Percentiles rank a stretch among this genome's conserved stretches.
Conservation (phyloP, 73 alveolate genomes). For the Urostyla sp. region DNA sequence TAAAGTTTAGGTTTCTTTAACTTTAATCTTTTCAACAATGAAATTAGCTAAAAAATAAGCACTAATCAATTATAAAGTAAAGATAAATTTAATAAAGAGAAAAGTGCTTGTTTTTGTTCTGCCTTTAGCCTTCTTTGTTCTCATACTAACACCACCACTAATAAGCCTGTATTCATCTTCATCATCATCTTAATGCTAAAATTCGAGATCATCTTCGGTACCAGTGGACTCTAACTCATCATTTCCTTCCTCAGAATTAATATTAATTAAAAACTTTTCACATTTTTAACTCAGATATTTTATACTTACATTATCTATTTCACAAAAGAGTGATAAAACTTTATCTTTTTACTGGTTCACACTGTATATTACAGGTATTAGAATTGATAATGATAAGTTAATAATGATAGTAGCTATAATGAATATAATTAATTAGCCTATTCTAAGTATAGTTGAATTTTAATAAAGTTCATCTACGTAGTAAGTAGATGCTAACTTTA, state of each 20-base stretch:
- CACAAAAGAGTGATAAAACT: constrained; percentile 53
- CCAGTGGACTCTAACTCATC: constrained; percentile 64
- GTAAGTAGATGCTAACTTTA: constrained; percentile 14
- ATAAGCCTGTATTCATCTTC: constrained; percentile 35
- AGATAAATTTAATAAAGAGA: constrained; percentile 42
- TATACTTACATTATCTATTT: constrained; percentile 40
- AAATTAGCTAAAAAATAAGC: constrained; percentile 43
- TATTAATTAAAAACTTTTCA: constrained; percentile 48
- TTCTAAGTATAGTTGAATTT: constrained; percentile 20
- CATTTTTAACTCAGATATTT: constrained; percentile 46
- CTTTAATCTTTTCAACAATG: constrained; percentile 10
- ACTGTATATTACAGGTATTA: constrained; percentile 49
- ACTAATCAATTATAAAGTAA: constrained; percentile 16
- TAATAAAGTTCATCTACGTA: constrained; percentile 45
- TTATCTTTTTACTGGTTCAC: constrained; percentile 48
- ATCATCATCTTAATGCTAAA: constrained; percentile 25
- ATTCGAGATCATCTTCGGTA: constrained; percentile 36
- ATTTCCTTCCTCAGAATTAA: constrained; percentile 52
- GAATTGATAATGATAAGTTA: neutral
- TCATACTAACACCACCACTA: constrained; percentile 24
- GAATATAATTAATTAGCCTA: constrained; percentile 24
- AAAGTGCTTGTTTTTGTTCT: constrained; percentile 26
- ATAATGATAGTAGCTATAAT: constrained; percentile 18
- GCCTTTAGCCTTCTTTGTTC: constrained; percentile 58
- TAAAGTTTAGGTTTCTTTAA: constrained; percentile 14